Base-by-base conservation (phyloP, 148 eudicot genomes). In the Chenopodium quinoa region DNA sequence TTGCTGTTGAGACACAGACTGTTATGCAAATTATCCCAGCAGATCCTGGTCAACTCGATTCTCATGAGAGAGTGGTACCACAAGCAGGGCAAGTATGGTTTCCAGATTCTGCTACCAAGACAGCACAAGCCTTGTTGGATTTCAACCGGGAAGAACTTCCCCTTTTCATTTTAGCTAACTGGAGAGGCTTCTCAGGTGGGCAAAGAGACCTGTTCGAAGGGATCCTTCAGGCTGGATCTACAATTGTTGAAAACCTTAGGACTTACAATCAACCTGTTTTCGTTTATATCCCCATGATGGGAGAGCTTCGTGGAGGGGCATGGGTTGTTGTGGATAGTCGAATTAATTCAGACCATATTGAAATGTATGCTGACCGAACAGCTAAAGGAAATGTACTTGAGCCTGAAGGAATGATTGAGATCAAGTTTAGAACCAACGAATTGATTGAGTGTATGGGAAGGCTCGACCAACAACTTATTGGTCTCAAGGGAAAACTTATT, bases 41-140 rank as follows among this genome's bases (percentile, higher is more conserved):
- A 0, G 99, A 97, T 76, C 99, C 99, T 0, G 99, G 99, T 66
- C 99, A 97, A 86, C 94, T 93, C 1, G 99, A 97, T 80, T 97
- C 99, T 11, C 97, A 92, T 32, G 99, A 97, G 80, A 84, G 99
- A 85, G 94, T 94, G 22, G 98, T 94, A n/a, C 99, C 99, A 25
- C 99, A 97, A 89, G 99, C 99, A 0, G 99, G 99, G 44, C 99
- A 97, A 82, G 99, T 97, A 2, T 97, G 99, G 99, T 97, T 97
- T 82, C 99, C 99, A 0, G 99, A 97, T 83, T 97, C 99, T n/a
- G 99, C 99, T 14, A 85, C 87, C 2, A 97, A 97, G 82, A 97
- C 99, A 2, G 98, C 99, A n/a, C 99, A 97, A 86, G 98, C 99
- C 14, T 69, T 97, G 86, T 87, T 97, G 94, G 99, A 97, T 83